Conservation (phyloP, 768 basidiomycete genomes). For the Hygrophoropsis aurantiaca region DNA sequence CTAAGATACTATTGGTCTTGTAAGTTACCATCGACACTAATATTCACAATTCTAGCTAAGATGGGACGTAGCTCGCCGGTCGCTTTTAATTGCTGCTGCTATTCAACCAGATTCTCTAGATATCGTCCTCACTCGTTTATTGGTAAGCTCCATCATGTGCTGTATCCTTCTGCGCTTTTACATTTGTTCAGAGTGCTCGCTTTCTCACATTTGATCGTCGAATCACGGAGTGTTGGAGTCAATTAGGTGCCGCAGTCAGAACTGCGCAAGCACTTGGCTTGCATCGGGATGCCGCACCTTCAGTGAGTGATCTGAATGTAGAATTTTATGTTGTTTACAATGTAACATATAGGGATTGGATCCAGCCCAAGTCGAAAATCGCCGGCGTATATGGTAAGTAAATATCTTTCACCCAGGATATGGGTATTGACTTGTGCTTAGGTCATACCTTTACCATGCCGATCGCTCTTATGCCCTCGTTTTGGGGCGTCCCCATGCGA, state of each 20-base stretch:
- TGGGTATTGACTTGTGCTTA: slow-evolving; percentile 24
- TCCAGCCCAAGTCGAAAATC: slow-evolving; percentile 78
- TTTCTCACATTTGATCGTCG: slow-evolving; percentile 72
- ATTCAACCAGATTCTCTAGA: slow-evolving; percentile 92
- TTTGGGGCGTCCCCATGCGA: slow-evolving; percentile 86
- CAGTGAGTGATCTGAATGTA: slow-evolving; percentile 48
- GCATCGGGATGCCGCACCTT: slow-evolving; percentile 83
- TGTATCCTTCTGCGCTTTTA: slow-evolving; percentile 7
- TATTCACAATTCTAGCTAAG: slow-evolving; percentile 21
- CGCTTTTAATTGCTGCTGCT: slow-evolving; percentile 87
- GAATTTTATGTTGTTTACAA: slow-evolving; percentile 3
- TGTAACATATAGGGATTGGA: slow-evolving; percentile 58
- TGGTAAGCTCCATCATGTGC: slow-evolving; percentile 41
- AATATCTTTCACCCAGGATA: not conserved
- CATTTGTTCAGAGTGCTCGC: slow-evolving; percentile 58
- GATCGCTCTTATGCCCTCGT: slow-evolving; percentile 91
- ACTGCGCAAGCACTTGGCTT: slow-evolving; percentile 93
- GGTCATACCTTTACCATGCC: slow-evolving; percentile 92
- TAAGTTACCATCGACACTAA: slow-evolving; percentile 41
- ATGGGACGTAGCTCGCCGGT: slow-evolving; percentile 65
- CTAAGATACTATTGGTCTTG: slow-evolving; percentile 95
- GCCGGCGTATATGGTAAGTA: slow-evolving; percentile 82
- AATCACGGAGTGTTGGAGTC: slow-evolving; percentile 96
- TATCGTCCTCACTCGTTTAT: slow-evolving; percentile 85
- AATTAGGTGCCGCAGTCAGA: slow-evolving; percentile 87